A percentile compares a stretch with the other conserved stretches of the same genome.
These are phyloP conservation scores for Pyrus hybrid DNA, from an alignment of 331 rosid species.

Conservation along the genomic window DNA sequence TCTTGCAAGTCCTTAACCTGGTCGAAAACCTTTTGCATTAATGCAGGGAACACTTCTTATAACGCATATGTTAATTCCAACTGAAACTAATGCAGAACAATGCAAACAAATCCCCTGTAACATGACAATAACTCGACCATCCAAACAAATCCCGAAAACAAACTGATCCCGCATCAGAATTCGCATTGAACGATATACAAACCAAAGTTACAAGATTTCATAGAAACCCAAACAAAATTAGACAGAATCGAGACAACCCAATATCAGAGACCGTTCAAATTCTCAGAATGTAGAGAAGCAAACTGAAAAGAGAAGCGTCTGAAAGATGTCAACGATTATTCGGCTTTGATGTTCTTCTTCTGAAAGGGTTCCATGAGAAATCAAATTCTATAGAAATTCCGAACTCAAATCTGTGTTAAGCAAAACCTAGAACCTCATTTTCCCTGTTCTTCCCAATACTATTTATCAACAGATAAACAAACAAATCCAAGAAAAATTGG, in stretches of 20 bases:
- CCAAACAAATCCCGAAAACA: too few relatives aligned
- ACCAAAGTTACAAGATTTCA: not conserved
- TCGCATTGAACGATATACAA: not conserved
- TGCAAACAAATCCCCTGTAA: not conserved
- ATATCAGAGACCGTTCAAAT: not conserved
- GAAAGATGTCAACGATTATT: not conserved
- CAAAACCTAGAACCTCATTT: not conserved
- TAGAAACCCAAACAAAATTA: not conserved
- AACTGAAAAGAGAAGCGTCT: not conserved
- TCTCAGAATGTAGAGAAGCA: not conserved
- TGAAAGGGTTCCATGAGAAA: not conserved
- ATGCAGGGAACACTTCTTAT: not conserved
- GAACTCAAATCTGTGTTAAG: not conserved
- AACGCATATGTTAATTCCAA: not conserved
- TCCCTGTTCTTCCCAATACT: not conserved
- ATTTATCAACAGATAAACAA: not conserved
- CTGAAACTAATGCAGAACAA: not conserved
- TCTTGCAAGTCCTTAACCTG: not conserved
- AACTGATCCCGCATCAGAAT: not conserved
- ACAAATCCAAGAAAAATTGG: not conserved
- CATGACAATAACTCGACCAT: too few relatives aligned
- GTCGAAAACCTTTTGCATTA: not conserved
- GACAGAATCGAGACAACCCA: not conserved
- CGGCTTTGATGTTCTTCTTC: not conserved
- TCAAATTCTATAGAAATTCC: not conserved